These are phyloP conservation scores for Diplodia corticola DNA, from an alignment of 2,329 filamentous ascomycete species.

Conservation along the genomic window DNA sequence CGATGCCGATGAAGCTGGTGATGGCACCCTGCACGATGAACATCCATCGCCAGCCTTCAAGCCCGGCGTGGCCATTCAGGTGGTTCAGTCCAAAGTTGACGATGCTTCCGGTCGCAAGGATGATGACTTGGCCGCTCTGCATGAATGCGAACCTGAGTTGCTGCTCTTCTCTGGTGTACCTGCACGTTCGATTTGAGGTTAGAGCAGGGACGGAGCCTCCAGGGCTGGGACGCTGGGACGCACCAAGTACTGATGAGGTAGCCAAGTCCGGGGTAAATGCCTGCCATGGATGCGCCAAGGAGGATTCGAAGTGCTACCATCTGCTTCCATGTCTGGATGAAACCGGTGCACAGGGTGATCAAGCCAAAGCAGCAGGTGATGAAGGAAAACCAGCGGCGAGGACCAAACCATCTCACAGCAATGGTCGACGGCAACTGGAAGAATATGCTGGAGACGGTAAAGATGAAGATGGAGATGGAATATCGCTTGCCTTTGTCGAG, in stretches of 20 bases:
- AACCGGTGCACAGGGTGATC: constrained; percentile 68
- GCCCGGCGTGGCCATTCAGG: constrained; percentile 55
- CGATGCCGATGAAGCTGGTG: constrained; percentile 56
- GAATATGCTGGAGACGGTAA: constrained; percentile 66
- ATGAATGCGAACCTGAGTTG: constrained; percentile 66
- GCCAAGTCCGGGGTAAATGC: constrained; percentile 44
- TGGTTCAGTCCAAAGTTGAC: constrained; percentile 70
- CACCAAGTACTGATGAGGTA: constrained; percentile 61
- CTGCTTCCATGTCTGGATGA: constrained; percentile 66
- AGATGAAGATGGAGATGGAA: constrained; percentile 71
- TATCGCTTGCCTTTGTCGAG: constrained; percentile 64
- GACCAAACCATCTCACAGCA: constrained; percentile 64
- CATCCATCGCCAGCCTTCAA: constrained; percentile 70
- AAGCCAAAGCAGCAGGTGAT: constrained; percentile 63
- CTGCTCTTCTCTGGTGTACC: constrained; percentile 63
- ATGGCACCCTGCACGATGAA: constrained; percentile 66
- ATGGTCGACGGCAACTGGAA: constrained; percentile 70
- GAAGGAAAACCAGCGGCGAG: constrained; percentile 61
- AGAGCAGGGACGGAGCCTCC: background rate
- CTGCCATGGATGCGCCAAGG: constrained; percentile 62
- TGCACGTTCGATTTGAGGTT: background rate
- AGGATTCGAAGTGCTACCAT: constrained; percentile 69
- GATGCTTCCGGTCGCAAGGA: constrained; percentile 65
- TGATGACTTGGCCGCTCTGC: constrained; percentile 64
- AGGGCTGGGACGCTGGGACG: background rate